These are phyloP conservation scores for Coemansia sp. DNA, from an alignment of 192 early-diverging fungal genomes.

Conservation along the genomic window DNA sequence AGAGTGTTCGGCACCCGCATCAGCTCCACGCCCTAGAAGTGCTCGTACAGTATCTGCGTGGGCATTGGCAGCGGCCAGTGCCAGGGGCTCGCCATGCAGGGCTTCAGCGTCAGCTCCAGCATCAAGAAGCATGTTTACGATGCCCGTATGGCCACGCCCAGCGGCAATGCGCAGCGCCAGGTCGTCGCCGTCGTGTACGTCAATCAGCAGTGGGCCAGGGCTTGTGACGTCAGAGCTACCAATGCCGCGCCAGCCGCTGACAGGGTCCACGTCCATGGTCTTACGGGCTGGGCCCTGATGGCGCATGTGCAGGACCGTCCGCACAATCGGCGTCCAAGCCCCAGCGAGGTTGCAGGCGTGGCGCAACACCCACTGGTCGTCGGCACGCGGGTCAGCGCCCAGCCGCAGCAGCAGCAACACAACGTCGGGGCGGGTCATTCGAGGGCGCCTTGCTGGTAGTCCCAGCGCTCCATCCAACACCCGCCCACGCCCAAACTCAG, in stretches of 20 bases:
- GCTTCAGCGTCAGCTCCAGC: conserved; percentile 37
- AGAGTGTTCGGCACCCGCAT: conserved; percentile 26
- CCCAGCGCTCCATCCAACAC: conserved; percentile 49
- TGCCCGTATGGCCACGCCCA: conserved; percentile 22
- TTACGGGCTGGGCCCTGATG: not conserved
- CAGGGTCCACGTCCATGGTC: not conserved
- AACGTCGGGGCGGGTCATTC: conserved; percentile 30
- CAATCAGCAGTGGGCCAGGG: conserved; percentile 18
- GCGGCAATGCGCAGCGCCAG: conserved; percentile 44
- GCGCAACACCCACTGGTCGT: conserved; percentile 57
- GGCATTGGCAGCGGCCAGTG: conserved; percentile 30
- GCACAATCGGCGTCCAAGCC: conserved; percentile 37
- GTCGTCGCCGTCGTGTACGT: conserved; percentile 39
- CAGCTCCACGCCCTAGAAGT: conserved; percentile 41
- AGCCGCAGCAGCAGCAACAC: conserved; percentile 54
- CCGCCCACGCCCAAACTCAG: conserved; percentile 39
- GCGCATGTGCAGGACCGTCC: conserved; percentile 29
- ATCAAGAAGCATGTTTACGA: conserved; percentile 27
- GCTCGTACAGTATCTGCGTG: conserved; percentile 12
- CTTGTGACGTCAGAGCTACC: not conserved
- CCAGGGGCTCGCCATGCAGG: conserved; percentile 35
- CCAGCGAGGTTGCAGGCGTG: conserved; percentile 36
- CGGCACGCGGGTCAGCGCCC: conserved; percentile 52
- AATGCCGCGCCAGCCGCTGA: not conserved
- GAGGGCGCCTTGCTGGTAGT: conserved; percentile 39